phyloP scores from a whole-genome alignment of 306 rosid species.

The Mimosa bimucronata region DNA sequence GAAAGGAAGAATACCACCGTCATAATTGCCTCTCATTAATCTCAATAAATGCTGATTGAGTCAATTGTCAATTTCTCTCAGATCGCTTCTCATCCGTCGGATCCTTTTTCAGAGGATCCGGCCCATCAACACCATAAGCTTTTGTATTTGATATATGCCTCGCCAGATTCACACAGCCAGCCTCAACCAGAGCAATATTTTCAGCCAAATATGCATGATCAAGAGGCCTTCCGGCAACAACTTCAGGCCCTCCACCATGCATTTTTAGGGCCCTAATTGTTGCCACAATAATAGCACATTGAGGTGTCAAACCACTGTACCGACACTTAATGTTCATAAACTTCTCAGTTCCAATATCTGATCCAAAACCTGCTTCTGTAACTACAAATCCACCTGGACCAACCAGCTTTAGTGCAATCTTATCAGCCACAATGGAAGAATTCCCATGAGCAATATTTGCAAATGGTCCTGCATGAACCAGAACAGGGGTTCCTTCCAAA shows the following conservation, averaged over 20 bases:
- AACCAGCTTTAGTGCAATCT: conserved; percentile 92
- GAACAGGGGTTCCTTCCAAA: conserved; percentile 97
- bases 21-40: too few relatives aligned
- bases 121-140: conserved; percentile 87
- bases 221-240: conserved; percentile 93
- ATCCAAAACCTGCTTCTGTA: conserved; percentile 98
- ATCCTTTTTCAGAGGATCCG: too few relatives aligned
- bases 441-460: conserved; percentile 98
- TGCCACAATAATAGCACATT: conserved; percentile 91
- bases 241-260: conserved; percentile 98
- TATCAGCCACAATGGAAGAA: conserved; percentile 96
- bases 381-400: conserved; percentile 98
- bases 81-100: too few relatives aligned
- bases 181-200: conserved; percentile 82
- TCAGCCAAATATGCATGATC: conserved; percentile 85
- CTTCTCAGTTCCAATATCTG: conserved; percentile 96
- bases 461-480: conserved; percentile 98
- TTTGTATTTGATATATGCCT: conserved; percentile 78
- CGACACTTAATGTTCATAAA: conserved; percentile 96
- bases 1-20: too few relatives aligned
- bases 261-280: conserved; percentile 93
- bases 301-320: conserved; percentile 91
- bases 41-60: too few relatives aligned
- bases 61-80: too few relatives aligned
- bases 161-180: conserved; percentile 91